These are phyloP conservation scores for Entomortierella lignicola DNA, from an alignment of 192 early-diverging fungal genomes.

Conservation along the genomic window DNA sequence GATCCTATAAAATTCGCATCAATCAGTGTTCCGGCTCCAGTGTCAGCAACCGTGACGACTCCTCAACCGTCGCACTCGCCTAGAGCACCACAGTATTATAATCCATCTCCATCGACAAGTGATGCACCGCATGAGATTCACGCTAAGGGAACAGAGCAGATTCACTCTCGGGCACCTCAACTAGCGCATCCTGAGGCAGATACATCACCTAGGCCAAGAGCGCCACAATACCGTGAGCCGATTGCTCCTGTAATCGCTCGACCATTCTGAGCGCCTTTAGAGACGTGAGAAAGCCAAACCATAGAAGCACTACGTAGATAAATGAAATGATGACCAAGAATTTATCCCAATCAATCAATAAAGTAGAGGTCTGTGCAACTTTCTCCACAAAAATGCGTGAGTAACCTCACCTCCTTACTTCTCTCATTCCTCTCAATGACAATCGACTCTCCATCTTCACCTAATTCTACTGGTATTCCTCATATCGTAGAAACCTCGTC, in stretches of 20 bases:
- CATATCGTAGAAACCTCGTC: not conserved
- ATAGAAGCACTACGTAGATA: no score
- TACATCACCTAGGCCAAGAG: not conserved
- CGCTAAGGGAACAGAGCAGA: no score
- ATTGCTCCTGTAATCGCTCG: not conserved
- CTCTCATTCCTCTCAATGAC: not conserved
- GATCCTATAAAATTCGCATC: not conserved
- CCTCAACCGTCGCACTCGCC: no score
- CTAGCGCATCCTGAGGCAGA: no score
- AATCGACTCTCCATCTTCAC: not conserved
- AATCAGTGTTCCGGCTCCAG: not conserved
- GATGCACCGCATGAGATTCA: no score
- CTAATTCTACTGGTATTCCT: not conserved
- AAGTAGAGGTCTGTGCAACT: not conserved
- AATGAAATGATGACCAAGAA: no score
- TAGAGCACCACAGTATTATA: no score
- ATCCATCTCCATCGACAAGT: no score
- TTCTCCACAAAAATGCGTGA: not conserved
- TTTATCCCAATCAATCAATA: no score
- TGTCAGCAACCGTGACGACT: not conserved
- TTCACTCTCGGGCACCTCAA: no score
- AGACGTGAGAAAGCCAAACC: no score
- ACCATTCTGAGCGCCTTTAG: not conserved
- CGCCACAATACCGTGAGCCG: slow-evolving; percentile 13
- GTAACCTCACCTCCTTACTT: not conserved